These are phyloP conservation scores for Penicillium italicum DNA, from an alignment of 2,329 filamentous ascomycete species.

Conservation along the genomic window DNA sequence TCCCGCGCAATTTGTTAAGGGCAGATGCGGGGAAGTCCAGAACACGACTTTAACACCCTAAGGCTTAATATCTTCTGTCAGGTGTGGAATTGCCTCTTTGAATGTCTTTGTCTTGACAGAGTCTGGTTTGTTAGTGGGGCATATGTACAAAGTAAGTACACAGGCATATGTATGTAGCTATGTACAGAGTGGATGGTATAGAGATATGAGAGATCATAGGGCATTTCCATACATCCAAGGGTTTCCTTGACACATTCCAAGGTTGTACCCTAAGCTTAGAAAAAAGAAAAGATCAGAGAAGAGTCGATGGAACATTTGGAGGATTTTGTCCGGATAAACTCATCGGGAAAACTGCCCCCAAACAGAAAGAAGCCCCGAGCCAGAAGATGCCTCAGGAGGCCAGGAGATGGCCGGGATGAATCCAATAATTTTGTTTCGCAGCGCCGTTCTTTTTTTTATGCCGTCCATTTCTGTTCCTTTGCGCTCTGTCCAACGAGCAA, in stretches of 20 bases:
- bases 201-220: not conserved
- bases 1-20: not conserved
- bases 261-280: not conserved
- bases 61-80: not conserved
- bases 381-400: constrained; percentile 9
- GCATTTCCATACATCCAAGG: not conserved
- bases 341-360: constrained; percentile 13
- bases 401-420: not conserved
- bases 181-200: no score
- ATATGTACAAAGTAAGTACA: no score
- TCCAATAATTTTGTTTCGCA: constrained; percentile 9
- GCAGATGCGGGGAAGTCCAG: not conserved
- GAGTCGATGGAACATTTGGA: not conserved
- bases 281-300: not conserved
- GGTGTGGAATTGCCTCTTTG: not conserved
- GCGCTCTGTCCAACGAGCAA: constrained; percentile 31
- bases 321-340: constrained; percentile 13
- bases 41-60: not conserved
- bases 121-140: not conserved
- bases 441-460: constrained; percentile 29
- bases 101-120: not conserved
- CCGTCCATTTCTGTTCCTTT: constrained; percentile 25
- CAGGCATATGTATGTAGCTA: no score
- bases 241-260: not conserved
- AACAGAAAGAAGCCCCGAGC: constrained; percentile 17